phyloP scores from a whole-genome alignment of 768 basidiomycete genomes.

The Zangia roseola region DNA sequence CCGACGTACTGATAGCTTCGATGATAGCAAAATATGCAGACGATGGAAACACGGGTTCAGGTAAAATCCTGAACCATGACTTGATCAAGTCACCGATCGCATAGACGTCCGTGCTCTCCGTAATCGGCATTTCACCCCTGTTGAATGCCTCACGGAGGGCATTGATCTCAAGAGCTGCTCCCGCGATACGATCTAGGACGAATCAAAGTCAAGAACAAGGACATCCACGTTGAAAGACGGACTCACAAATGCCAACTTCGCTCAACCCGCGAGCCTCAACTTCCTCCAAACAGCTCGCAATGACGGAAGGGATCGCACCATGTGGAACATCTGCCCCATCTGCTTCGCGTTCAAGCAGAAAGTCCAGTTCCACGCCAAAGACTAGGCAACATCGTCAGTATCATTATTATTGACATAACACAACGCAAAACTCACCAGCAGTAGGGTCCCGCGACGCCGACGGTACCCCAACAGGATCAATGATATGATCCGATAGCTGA shows the following conservation, averaged over 20 bases:
- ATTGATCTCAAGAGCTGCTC: conserved; percentile 68
- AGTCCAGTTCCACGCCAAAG: conserved; percentile 75
- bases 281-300: conserved; percentile 65
- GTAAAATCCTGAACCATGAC: conserved; percentile 81
- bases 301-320: conserved; percentile 63
- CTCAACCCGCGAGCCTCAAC: conserved; percentile 73
- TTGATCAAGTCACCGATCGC: conserved; percentile 83
- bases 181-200: conserved; percentile 73
- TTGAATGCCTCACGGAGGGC: conserved; percentile 74
- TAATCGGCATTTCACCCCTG: conserved; percentile 64
- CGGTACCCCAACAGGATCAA: conserved; percentile 47
- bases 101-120: conserved; percentile 67
- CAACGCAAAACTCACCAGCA: conserved; percentile 52
- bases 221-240: neutral
- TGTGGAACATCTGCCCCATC: conserved; percentile 45
- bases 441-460: conserved; percentile 66
- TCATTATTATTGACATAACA: neutral
- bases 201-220: neutral
- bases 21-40: conserved; percentile 67
- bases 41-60: conserved; percentile 76
- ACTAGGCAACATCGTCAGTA: conserved; percentile 37
- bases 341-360: conserved; percentile 65
- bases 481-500: conserved; percentile 70
- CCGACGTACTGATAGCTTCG: conserved; percentile 61
- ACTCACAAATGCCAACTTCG: conserved; percentile 83